phyloP scores from a whole-genome alignment of 768 basidiomycete genomes.

The Cubamyces sp. region DNA sequence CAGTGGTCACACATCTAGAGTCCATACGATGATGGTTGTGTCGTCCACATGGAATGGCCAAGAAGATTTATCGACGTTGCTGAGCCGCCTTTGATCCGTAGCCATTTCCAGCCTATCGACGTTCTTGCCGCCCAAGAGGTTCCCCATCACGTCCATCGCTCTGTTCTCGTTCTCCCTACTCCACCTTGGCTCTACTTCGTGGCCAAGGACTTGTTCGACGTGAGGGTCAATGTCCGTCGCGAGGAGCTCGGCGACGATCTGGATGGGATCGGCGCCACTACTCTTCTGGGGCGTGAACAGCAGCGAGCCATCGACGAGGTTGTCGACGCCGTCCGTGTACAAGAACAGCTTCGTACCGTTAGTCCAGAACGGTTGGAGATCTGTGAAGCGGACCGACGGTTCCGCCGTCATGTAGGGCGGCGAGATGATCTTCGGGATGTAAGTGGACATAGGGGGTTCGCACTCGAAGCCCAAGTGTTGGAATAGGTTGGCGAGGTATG shows the following conservation, averaged over 20 bases:
- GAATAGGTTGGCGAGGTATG: conserved; percentile 9
- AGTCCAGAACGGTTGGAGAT: conserved; percentile 10
- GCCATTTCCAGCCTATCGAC: not conserved
- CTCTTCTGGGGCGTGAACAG: not conserved
- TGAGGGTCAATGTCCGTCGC: conserved; percentile 1
- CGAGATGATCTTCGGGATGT: conserved; percentile 1
- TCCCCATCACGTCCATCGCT: conserved; percentile 11
- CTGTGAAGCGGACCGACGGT: conserved; percentile 7
- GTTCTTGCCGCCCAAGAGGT: conserved; percentile 1
- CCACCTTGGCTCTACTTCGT: not conserved
- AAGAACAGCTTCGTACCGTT: not conserved
- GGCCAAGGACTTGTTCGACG: not conserved
- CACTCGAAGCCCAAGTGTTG: not conserved
- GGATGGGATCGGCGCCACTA: conserved; percentile 6
- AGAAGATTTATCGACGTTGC: too few relatives aligned
- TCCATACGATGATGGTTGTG: conserved; percentile 1
- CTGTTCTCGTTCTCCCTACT: conserved; percentile 6
- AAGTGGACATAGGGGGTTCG: not conserved
- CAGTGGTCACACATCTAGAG: not conserved
- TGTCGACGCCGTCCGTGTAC: conserved; percentile 19
- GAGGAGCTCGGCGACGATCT: conserved; percentile 8
- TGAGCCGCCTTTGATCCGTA: not conserved
- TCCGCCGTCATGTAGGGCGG: conserved; percentile 13
- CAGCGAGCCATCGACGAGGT: conserved; percentile 10
- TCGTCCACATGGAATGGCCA: conserved; percentile 4